Base-by-base conservation (phyloP, 148 eudicot species). In the Hydrangea macrophylla region DNA sequence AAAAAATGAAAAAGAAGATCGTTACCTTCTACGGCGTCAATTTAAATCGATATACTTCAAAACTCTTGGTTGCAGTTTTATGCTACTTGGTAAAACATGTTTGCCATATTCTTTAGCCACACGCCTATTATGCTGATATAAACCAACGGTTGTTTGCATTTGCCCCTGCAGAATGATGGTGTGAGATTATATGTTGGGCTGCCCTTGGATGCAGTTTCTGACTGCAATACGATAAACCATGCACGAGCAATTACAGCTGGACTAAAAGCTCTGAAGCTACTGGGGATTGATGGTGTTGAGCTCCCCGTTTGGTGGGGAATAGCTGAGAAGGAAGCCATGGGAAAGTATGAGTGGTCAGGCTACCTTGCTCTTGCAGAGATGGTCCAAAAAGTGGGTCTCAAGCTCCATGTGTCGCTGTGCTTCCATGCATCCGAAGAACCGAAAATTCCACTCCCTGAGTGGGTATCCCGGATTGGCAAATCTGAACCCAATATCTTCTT, bases 231-330 rank as follows among this genome's bases (percentile, higher is more conserved):
- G 0, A 72, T 92, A 64, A 88, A 76, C 55, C 88, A 92, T 33
- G 82, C 75, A 15, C 75, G 76, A 62, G 98, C 98, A 59, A 80
- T 92, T 40, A 62, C 81, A 55, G 86, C 84, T 15, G 98, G 98
- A 15, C 65, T 92, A 27, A 81, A 75, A 68, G 96, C 96, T n/a
- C 65, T 92, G 73, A 86, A 90, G 65, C 75, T 92, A 40, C 70
- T 92, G 75, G 98, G 98, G 0, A 85, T 90, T 27, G 87, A 84
- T 22, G 96, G 98, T n/a, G 94, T 92, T 6, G 98, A 92, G 80
- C 93, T 92, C 44, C 94, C 98, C 0, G 63, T 92, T 10, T 92
- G 94, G 94, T 92, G 98, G 98, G 94, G 98, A 11, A 35, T 84
- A 33, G 94, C 78, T 8, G 98, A 92, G 81, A 86, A 76, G 35